phyloP scores from a whole-genome alignment of 352 stramenopile genomes.

The Globisporangium heterothallicum region DNA sequence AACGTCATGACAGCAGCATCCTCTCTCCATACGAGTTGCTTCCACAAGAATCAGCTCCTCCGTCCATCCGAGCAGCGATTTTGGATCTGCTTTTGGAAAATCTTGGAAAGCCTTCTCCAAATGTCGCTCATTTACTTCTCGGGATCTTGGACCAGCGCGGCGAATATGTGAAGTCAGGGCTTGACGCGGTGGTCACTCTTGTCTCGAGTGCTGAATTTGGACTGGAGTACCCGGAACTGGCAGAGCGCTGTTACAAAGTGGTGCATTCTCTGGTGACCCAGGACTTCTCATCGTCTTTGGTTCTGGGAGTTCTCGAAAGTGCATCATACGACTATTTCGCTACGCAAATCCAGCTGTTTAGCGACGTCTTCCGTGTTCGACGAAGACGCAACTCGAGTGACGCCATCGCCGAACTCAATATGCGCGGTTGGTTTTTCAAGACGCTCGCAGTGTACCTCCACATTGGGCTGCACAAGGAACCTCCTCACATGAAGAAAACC shows the following conservation, averaged over 20 bases:
- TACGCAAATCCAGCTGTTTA: slow-evolving; percentile 62
- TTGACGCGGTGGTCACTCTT: slow-evolving; percentile 70
- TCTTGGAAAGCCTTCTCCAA: slow-evolving; percentile 65
- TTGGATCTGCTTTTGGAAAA: slow-evolving; percentile 78
- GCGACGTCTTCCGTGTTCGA: slow-evolving; percentile 33
- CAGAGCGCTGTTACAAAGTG: slow-evolving; percentile 60
- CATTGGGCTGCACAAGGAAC: slow-evolving; percentile 58
- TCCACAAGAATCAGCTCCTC: slow-evolving; percentile 26
- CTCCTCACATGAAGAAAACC: slow-evolving; percentile 60
- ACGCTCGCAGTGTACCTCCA: slow-evolving; percentile 76
- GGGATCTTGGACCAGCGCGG: slow-evolving; percentile 40
- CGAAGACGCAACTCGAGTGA: slow-evolving; percentile 29
- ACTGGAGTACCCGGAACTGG: slow-evolving; percentile 53
- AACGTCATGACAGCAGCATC: slow-evolving; percentile 36
- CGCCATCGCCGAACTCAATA: slow-evolving; percentile 56
- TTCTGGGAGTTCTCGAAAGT: slow-evolving; percentile 54
- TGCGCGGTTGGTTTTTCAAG: slow-evolving; percentile 84
- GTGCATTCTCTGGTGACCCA: slow-evolving; percentile 60
- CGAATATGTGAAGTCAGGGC: slow-evolving; percentile 42
- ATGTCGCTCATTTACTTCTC: slow-evolving; percentile 69
- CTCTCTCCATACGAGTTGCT: slow-evolving; percentile 44
- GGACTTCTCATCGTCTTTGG: slow-evolving; percentile 54
- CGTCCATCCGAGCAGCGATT: slow-evolving; percentile 60
- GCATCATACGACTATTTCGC: slow-evolving; percentile 60
- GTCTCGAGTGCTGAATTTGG: slow-evolving; percentile 69